A percentile compares a stretch with the other conserved stretches of the same genome.
phyloP scores from a whole-genome alignment of 768 basidiomycete genomes.

The Collybia mongolica region DNA sequence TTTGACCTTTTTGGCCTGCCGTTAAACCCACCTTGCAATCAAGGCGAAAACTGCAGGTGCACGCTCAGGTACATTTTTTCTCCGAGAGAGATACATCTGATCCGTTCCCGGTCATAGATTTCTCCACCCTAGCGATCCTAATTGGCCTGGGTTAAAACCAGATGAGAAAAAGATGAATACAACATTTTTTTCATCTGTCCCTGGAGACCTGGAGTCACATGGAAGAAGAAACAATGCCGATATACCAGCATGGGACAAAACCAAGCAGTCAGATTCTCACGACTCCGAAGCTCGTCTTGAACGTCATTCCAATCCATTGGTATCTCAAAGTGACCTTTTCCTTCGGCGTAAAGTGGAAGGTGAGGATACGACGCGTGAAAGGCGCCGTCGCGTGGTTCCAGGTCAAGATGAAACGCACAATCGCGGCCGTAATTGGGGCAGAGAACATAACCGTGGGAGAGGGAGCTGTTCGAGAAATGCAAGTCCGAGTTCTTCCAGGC shows the following conservation, averaged over 20 bases:
- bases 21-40: conserved; percentile 41
- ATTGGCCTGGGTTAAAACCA: conserved; percentile 32
- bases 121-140: conserved; percentile 48
- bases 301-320: conserved; percentile 33
- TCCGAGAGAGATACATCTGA: not conserved
- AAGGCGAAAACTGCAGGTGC: conserved; percentile 51
- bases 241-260: conserved; percentile 4
- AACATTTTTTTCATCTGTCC: too few relatives aligned
- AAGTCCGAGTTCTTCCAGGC: conserved; percentile 8
- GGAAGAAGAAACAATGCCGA: not conserved
- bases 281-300: conserved; percentile 6
- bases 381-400: not conserved
- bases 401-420: conserved; percentile 4
- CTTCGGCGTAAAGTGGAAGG: conserved; percentile 27
- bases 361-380: conserved; percentile 11
- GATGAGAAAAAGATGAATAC: conserved; percentile 11
- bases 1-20: conserved; percentile 43
- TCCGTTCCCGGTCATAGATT: conserved; percentile 40
- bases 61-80: conserved; percentile 5
- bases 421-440: conserved; percentile 2
- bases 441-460: conserved; percentile 8
- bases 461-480: conserved; percentile 2
- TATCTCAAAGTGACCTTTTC: conserved; percentile 45
- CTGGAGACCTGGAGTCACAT: not conserved
- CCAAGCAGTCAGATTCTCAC: conserved; percentile 2